These are phyloP conservation scores for Cladosporium austrohemisphaericum DNA, from an alignment of 2,329 filamentous ascomycete genomes.

Conservation along the genomic window DNA sequence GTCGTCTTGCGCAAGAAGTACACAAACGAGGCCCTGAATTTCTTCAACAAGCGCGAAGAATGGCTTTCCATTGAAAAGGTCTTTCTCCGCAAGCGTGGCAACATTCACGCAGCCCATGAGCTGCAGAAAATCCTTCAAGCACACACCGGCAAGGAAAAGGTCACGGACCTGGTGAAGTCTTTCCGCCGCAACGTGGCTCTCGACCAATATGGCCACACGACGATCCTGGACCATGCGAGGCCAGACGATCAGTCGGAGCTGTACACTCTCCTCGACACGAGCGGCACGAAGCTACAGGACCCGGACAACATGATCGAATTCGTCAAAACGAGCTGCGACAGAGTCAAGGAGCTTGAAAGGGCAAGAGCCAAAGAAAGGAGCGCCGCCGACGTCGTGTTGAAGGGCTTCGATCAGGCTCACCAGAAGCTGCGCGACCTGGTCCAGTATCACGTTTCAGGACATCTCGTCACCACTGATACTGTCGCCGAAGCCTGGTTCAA, in stretches of 20 bases:
- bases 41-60: conserved; percentile 25
- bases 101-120: conserved; percentile 22
- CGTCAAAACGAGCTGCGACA: conserved; percentile 13
- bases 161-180: conserved; percentile 28
- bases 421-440: neutral
- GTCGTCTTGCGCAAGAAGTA: conserved; percentile 44
- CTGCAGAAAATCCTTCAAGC: conserved; percentile 22
- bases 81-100: conserved; percentile 20
- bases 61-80: conserved; percentile 19
- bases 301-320: conserved; percentile 18
- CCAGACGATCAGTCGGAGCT: conserved; percentile 25
- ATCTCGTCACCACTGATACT: too few species aligned
- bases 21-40: conserved; percentile 50
- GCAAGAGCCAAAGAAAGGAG: neutral
- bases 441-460: neutral
- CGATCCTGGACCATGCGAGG: conserved; percentile 18
- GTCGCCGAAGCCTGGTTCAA: too few species aligned
- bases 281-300: conserved; percentile 16
- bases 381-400: neutral
- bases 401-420: neutral
- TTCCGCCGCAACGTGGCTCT: conserved; percentile 27
- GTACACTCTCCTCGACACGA: conserved; percentile 18
- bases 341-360: neutral
- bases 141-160: conserved; percentile 20
- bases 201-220: conserved; percentile 9